Conservation (phyloP, 306 rosid genomes). For the Abrus precatorius region DNA sequence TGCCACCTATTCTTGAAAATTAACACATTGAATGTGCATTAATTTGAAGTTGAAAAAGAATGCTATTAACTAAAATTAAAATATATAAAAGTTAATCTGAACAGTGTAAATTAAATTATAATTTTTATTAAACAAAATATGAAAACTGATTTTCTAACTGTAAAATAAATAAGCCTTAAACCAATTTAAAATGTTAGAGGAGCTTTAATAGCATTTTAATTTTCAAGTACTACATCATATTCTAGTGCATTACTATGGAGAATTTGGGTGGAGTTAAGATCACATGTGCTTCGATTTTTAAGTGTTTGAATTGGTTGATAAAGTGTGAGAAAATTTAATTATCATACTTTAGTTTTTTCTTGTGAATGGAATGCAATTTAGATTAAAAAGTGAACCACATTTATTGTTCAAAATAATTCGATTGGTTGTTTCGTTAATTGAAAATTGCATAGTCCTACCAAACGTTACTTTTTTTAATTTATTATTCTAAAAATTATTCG, state of each 20-base stretch:
- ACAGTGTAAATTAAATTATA: too few species aligned
- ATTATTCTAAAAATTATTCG: neutral
- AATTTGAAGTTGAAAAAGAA: too few species aligned
- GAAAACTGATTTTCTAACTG: too few species aligned
- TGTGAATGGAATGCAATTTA: neutral
- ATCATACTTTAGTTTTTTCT: neutral
- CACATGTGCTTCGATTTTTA: neutral
- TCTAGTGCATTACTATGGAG: neutral
- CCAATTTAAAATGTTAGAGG: neutral
- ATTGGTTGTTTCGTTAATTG: neutral
- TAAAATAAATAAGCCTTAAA: too few species aligned
- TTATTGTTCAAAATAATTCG: neutral
- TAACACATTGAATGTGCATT: neutral
- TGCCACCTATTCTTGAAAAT: slow-evolving; percentile 42
- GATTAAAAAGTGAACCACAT: neutral
- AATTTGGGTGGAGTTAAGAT: neutral
- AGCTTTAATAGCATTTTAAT: neutral
- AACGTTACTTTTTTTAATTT: neutral
- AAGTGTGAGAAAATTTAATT: neutral
- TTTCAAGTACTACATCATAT: neutral
- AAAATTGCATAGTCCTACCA: neutral
- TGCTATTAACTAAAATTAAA: too few species aligned
- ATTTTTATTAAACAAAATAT: too few species aligned
- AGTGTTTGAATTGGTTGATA: slow-evolving; percentile 7
- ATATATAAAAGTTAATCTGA: too few species aligned